Percentiles rank a stretch among this genome's conserved stretches.
phyloP scores from a whole-genome alignment of 202 grass and related monocot species.

The Elaeis oleifera region DNA sequence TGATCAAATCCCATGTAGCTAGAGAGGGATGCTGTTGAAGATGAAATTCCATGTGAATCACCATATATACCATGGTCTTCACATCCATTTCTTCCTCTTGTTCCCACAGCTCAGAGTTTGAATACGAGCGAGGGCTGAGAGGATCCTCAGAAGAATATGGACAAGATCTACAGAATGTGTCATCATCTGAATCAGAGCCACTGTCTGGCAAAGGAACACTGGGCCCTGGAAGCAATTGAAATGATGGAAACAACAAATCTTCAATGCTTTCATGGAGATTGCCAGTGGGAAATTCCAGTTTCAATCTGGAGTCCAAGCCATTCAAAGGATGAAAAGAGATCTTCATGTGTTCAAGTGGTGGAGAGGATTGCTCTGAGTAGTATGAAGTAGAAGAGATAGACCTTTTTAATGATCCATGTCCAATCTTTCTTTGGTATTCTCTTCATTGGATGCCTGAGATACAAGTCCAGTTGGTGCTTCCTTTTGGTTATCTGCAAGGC shows the following conservation, averaged over 20 bases:
- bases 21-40: constrained; percentile 33
- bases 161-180: constrained; percentile 90
- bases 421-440: constrained; percentile 35
- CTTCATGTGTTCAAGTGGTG: constrained; percentile 97
- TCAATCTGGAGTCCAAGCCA: constrained; percentile 52
- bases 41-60: constrained; percentile 44
- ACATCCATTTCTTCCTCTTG: constrained; percentile 52
- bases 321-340: constrained; percentile 88
- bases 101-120: constrained; percentile 97
- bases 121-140: constrained; percentile 72
- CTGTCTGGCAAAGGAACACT: constrained; percentile 39
- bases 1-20: constrained; percentile 49
- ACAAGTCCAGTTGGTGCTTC: constrained; percentile 20
- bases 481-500: constrained; percentile 21
- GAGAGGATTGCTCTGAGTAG: constrained; percentile 87
- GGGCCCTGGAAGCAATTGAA: constrained; percentile 61
- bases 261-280: constrained; percentile 52
- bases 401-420: constrained; percentile 31
- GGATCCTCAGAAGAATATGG: constrained; percentile 92
- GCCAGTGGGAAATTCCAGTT: constrained; percentile 51
- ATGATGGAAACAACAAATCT: constrained; percentile 72
- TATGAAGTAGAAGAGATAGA: constrained; percentile 33
- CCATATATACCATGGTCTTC: constrained; percentile 39
- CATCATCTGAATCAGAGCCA: constrained; percentile 92
- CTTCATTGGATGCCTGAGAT: constrained; percentile 23